Percentiles rank a stretch among this genome's conserved stretches.
phyloP scores from a whole-genome alignment of 345 rosid genomes.

The Aquilaria sinensis region DNA sequence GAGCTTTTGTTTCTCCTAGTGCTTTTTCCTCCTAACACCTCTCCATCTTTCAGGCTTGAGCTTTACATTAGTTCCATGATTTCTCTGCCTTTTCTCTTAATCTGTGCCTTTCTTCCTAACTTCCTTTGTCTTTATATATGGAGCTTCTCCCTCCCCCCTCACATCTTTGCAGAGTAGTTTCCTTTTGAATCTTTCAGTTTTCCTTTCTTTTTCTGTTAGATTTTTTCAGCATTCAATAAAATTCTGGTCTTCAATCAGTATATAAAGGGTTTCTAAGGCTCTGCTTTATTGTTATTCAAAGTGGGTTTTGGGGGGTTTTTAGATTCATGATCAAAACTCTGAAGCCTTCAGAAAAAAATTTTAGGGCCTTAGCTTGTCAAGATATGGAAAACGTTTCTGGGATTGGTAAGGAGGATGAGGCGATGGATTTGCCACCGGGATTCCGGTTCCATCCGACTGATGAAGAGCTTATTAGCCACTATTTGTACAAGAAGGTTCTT shows the following conservation, averaged over 20 bases:
- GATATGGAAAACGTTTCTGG: conserved; percentile 38
- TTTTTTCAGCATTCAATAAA: conserved; percentile 8
- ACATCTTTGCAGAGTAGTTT: conserved; percentile 4
- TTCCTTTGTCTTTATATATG: conserved; percentile 22
- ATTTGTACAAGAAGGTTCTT: conserved; percentile 62
- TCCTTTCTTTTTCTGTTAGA: neutral
- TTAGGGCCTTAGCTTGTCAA: conserved; percentile 29
- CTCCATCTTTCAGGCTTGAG: conserved; percentile 27
- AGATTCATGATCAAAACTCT: neutral
- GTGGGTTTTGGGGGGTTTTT: neutral
- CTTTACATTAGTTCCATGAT: conserved; percentile 31
- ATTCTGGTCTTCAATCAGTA: conserved; percentile 12
- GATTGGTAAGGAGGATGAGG: conserved; percentile 50
- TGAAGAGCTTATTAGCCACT: conserved; percentile 89
- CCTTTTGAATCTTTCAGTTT: neutral
- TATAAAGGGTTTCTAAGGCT: neutral
- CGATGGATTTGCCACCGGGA: conserved; percentile 86
- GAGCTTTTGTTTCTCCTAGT: conserved; percentile 14
- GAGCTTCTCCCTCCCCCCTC: conserved; percentile 15
- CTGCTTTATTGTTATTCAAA: neutral
- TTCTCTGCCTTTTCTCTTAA: conserved; percentile 21
- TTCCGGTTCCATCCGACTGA: conserved; percentile 94
- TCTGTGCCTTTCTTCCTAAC: conserved; percentile 28
- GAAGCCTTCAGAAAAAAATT: neutral
- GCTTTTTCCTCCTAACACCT: conserved; percentile 18